A percentile compares a stretch with the other conserved stretches of the same genome.
Evolutionary conservation across 1,139 yeast species (phyloP).

Genomic region (Geotrichum histeridarum): DNA sequence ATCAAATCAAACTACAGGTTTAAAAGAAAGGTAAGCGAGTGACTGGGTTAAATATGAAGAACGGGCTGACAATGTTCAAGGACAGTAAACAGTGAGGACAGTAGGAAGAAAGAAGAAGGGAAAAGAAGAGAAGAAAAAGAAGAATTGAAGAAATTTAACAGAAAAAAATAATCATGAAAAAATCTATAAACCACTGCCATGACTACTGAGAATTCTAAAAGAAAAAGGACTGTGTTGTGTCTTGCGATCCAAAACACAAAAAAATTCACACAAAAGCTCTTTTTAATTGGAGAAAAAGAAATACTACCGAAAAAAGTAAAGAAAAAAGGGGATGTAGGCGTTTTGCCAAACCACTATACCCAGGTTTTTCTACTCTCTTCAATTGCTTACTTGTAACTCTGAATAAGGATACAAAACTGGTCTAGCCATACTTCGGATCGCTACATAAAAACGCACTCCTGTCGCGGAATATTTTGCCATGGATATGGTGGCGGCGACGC

Average conservation of each 20-base stretch:
- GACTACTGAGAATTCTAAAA: background rate
- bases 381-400: no score
- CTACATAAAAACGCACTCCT: no score
- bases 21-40: constrained; percentile 1
- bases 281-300: no score
- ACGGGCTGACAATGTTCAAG: no score
- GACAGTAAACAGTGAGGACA: background rate
- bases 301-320: background rate
- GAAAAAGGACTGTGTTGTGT: background rate
- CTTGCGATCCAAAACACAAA: background rate
- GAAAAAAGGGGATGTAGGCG: background rate
- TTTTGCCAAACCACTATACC: no score
- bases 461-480: no score
- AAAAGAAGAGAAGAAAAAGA: background rate
- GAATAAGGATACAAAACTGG: no score
- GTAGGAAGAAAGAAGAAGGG: constrained; percentile 2
- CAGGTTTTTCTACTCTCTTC: no score
- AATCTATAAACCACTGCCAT: no score
- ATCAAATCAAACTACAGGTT: background rate
- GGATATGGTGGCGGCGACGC: no score
- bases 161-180: background rate
- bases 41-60: constrained; percentile 3
- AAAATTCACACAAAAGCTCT: background rate
- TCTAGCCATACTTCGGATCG: no score
- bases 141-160: background rate